Percentiles rank a stretch among this genome's conserved stretches.
Conservation (phyloP, 306 rosid species). For the Dryas octopetala region DNA sequence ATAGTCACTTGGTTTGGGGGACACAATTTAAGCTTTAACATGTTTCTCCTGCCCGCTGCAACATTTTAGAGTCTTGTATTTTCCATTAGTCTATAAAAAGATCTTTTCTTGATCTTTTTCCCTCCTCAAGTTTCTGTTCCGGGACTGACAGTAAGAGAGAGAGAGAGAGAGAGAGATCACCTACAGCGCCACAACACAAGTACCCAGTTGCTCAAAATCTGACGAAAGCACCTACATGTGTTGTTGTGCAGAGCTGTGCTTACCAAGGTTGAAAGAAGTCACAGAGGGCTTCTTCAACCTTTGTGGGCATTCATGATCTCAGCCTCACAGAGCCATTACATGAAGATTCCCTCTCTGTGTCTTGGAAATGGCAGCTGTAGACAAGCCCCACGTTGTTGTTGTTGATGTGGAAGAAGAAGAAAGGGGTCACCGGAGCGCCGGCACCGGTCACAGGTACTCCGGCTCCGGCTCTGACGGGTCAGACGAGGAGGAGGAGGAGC, state of each 20-base stretch:
- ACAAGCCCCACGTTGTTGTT: slow-evolving; percentile 45
- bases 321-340: slow-evolving; percentile 46
- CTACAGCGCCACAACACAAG: slow-evolving; percentile 30
- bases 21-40: slow-evolving; percentile 6
- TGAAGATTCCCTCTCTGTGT: slow-evolving; percentile 63
- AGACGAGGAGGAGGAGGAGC: slow-evolving; percentile 35
- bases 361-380: slow-evolving; percentile 46
- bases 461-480: not conserved
- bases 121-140: slow-evolving; percentile 24
- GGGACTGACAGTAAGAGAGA: slow-evolving; percentile 25
- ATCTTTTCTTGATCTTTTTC: slow-evolving; percentile 20
- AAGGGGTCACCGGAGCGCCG: slow-evolving; percentile 42
- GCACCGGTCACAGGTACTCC: slow-evolving; percentile 9
- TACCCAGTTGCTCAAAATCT: slow-evolving; percentile 27
- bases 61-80: not conserved
- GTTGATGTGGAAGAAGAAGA: slow-evolving; percentile 33
- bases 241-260: not conserved
- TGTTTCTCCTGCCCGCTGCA: slow-evolving; percentile 9
- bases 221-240: slow-evolving; percentile 22
- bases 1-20: not conserved
- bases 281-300: slow-evolving; percentile 29
- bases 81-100: not conserved
- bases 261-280: slow-evolving; percentile 24
- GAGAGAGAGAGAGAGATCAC: slow-evolving; percentile 37
- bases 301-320: slow-evolving; percentile 45